These are phyloP conservation scores for Cunninghamia lanceolata DNA, from an alignment of 75 land plant genomes.

Conservation along the genomic window DNA sequence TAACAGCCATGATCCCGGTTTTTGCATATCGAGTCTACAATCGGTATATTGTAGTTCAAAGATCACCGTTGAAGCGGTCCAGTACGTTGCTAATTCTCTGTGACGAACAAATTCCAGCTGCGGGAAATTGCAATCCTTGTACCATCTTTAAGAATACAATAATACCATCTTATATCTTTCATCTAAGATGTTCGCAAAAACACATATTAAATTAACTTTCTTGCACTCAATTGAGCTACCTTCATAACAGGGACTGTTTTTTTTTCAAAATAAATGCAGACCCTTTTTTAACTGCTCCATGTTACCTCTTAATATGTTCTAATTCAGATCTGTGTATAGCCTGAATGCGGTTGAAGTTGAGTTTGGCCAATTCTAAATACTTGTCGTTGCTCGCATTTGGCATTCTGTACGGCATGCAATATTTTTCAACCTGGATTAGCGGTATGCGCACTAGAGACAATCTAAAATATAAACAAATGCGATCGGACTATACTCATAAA, in stretches of 20 bases:
- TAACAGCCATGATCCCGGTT: background rate
- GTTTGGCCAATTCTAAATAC: conserved; percentile 24
- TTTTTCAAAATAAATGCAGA: too few relatives aligned
- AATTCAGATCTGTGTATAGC: conserved; percentile 41
- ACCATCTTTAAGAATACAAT: background rate
- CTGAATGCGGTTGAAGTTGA: conserved; percentile 60
- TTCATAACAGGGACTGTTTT: too few relatives aligned
- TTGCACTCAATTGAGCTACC: too few relatives aligned
- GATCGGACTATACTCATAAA: too few relatives aligned
- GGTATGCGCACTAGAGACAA: background rate
- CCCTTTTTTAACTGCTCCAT: too few relatives aligned
- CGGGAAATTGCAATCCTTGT: background rate
- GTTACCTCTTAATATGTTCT: background rate
- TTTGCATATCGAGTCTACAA: conserved; percentile 9
- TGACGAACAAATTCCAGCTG: background rate
- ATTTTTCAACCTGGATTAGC: background rate
- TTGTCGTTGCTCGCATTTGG: too few relatives aligned
- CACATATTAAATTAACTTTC: too few relatives aligned
- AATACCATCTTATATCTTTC: background rate
- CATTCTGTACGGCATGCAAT: conserved; percentile 52
- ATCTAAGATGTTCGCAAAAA: background rate
- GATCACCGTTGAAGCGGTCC: background rate
- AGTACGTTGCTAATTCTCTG: background rate
- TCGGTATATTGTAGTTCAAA: too few relatives aligned
- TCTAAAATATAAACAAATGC: background rate